These are phyloP conservation scores for Coffea eugenioides DNA, from an alignment of 257 asterid species.

Conservation along the genomic window DNA sequence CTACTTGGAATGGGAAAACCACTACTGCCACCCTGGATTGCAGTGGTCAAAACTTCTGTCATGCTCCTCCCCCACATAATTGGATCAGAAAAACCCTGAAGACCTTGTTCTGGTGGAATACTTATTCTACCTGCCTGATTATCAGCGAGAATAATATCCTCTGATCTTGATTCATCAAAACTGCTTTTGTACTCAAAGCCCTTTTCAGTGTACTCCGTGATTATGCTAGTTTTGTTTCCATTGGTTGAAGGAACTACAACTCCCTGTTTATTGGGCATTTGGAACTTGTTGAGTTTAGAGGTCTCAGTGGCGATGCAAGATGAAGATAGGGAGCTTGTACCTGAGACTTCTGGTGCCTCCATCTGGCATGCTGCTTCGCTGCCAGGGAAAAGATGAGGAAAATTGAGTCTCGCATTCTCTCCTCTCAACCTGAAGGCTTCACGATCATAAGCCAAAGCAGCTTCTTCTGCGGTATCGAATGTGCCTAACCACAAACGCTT, in stretches of 20 bases:
- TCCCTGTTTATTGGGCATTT: neutral
- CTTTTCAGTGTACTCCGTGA: no score
- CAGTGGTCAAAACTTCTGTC: neutral
- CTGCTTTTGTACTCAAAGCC: no score
- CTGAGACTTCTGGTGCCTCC: neutral
- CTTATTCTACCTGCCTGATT: no score
- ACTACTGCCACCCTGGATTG: no score
- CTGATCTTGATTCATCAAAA: neutral
- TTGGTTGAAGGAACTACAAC: no score
- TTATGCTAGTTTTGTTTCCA: no score
- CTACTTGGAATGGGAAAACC: neutral
- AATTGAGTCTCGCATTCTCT: constrained; percentile 79
- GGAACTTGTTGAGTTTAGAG: neutral
- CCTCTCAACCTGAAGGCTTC: constrained; percentile 86
- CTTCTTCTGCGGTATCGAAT: constrained; percentile 89
- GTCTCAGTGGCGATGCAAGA: neutral
- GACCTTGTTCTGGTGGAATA: neutral
- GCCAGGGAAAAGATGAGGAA: constrained; percentile 70
- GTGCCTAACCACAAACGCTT: constrained; percentile 98
- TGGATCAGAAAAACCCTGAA: neutral
- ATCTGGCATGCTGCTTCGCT: constrained; percentile 2
- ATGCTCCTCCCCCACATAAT: neutral
- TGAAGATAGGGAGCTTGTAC: neutral
- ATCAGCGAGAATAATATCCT: no score
- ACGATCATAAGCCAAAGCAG: constrained; percentile 89